Evolutionary conservation across 2,329 filamentous ascomycete genomes (phyloP).

Genomic region (Phialemonium atrogriseum): DNA sequence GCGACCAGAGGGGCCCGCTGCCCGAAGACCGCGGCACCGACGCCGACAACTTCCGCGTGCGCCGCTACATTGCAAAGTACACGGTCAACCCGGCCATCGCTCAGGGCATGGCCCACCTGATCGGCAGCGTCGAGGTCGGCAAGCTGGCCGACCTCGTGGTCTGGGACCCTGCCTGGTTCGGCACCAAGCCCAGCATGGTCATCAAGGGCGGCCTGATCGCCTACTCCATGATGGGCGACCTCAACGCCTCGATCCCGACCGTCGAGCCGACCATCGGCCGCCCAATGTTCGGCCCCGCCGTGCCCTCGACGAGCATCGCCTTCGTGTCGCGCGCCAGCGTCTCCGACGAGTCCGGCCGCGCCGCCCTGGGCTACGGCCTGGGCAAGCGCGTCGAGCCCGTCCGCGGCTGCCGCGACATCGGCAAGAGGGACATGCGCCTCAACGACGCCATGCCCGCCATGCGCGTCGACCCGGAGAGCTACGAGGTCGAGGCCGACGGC

Average conservation of each 20-base stretch:
- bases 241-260: conserved; percentile 79
- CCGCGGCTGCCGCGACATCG: conserved; percentile 60
- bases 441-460: conserved; percentile 80
- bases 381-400: conserved; percentile 76
- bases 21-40: conserved; percentile 69
- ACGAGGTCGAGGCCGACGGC: conserved; percentile 80
- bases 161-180: conserved; percentile 81
- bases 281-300: conserved; percentile 74
- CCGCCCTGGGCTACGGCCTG: conserved; percentile 63
- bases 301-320: conserved; percentile 65
- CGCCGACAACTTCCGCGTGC: conserved; percentile 87
- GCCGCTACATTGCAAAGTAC: conserved; percentile 90
- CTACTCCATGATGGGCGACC: conserved; percentile 76
- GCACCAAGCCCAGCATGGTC: conserved; percentile 72
- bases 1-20: conserved; percentile 68
- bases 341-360: conserved; percentile 54
- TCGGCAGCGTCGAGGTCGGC: conserved; percentile 81
- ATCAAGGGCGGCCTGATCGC: conserved; percentile 85
- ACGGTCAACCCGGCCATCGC: conserved; percentile 90
- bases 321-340: conserved; percentile 75
- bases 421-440: conserved; percentile 85
- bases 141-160: conserved; percentile 85
- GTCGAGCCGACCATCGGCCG: conserved; percentile 77
- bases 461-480: conserved; percentile 86
- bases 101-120: conserved; percentile 80